Base-by-base conservation (phyloP, 1,139 yeast genomes). In the Candida sp. region DNA sequence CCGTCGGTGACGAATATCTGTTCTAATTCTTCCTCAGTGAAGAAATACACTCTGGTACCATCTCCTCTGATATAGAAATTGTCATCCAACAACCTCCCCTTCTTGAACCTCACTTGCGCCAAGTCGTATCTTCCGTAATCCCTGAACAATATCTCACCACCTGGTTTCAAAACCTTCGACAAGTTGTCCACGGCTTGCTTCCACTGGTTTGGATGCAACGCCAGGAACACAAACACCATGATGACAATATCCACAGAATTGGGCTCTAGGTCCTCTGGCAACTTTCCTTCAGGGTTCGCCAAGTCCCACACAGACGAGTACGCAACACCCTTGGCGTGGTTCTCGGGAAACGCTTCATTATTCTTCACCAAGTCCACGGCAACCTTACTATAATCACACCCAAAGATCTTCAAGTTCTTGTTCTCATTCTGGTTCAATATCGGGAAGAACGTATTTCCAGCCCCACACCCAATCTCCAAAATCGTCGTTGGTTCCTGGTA, bases 31-130 rank as follows among this genome's bases (percentile, higher is more conserved):
- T 93, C 96, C 65, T 93, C 98, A 1, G 97, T 91, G 73, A 94
- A 94, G 72, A 94, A 94, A 68, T 94, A 94, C 9, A 96, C 99
- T 60, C 99, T 79, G 1, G 99, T 94, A 47, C 99, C 99, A 66
- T 94, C 99, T 38, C 99, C 99, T 63, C 99, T 83, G 40, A 93
- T 91, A 69, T 94, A 94, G 65, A 94, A 94, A 68, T 94, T 93
- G 51, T 94, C 98, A 50, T 91, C 97, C 52, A 94, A 69, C 43
- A 91, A 73, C 62, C 99, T 81, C 44, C 90, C 89, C 66, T 90
- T 90, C 69, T 94, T 96, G 75, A 94, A 92, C 61, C 99, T 75
- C 48, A 94, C 89, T 66, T 94, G 99, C 0, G 99, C 97, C 67
- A 96, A 76, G 68, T 94, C 99, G 63, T 93, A 94, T 57, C 98